A percentile compares a stretch with the other conserved stretches of the same genome.
Evolutionary conservation across 78 protist genomes (phyloP).

Genomic region (Anaeramoeba flamelloides): DNA sequence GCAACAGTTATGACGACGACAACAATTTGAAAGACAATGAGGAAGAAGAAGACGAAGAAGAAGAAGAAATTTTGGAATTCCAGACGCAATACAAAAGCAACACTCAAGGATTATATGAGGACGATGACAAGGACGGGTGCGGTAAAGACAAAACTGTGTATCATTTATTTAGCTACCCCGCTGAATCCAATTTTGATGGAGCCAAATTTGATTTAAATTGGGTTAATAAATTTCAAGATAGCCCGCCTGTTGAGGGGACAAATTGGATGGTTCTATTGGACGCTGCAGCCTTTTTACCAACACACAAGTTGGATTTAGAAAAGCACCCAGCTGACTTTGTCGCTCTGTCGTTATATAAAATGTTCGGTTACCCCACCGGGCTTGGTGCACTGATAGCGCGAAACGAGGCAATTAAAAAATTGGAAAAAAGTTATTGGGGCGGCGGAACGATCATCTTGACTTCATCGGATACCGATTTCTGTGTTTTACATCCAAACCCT

Average conservation of each 20-base stretch:
- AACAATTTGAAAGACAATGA: no score
- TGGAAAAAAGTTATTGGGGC: not conserved
- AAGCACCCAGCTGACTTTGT: slow-evolving; percentile 41
- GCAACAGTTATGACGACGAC: no score
- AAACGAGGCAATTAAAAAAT: slow-evolving; percentile 8
- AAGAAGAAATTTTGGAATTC: no score
- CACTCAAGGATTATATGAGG: no score
- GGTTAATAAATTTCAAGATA: no score
- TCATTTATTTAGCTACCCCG: slow-evolving; percentile 40
- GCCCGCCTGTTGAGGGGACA: no score
- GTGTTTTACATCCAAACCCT: not conserved
- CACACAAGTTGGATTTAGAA: slow-evolving; percentile 28
- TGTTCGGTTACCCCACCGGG: slow-evolving; percentile 82
- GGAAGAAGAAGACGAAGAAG: no score
- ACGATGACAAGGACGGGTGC: no score
- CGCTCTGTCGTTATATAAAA: slow-evolving; percentile 62
- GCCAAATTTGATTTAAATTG: no score
- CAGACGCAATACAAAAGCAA: no score
- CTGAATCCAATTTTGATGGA: slow-evolving; percentile 38
- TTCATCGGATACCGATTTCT: not conserved
- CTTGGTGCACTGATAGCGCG: slow-evolving; percentile 62
- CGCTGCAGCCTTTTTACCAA: slow-evolving; percentile 44
- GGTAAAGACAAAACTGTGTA: not conserved
- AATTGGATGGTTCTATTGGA: slow-evolving; percentile 33
- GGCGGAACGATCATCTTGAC: not conserved